phyloP scores from a whole-genome alignment of 441 rosid genomes.

The Adansonia madagascariensis region DNA sequence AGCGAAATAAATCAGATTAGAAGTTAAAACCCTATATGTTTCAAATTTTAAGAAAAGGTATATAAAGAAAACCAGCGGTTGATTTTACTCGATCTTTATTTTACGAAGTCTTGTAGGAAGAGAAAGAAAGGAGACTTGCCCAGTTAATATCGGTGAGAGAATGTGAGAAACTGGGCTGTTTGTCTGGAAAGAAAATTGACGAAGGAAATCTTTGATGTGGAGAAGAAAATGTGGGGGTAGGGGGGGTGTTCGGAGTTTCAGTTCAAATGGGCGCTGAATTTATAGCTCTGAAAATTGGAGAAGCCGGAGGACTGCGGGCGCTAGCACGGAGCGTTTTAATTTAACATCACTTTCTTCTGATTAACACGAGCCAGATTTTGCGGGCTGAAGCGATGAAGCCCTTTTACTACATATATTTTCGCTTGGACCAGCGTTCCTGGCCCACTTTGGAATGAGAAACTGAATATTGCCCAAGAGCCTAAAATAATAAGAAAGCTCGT shows the following conservation, averaged over 20 bases:
- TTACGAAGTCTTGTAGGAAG: neutral
- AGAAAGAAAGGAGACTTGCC: conserved; percentile 10
- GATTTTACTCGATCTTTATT: neutral
- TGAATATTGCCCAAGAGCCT: no score
- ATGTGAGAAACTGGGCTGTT: conserved; percentile 5
- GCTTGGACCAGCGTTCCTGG: no score
- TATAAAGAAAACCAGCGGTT: no score
- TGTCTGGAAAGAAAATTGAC: conserved; percentile 3
- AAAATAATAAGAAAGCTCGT: no score
- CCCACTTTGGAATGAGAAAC: no score
- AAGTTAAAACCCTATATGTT: neutral
- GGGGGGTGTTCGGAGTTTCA: neutral
- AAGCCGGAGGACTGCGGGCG: neutral
- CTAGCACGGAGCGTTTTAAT: neutral
- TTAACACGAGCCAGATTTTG: neutral
- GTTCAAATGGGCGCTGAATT: conserved; percentile 4
- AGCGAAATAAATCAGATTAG: neutral
- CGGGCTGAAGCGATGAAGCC: neutral
- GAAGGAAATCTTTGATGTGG: neutral
- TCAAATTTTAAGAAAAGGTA: neutral
- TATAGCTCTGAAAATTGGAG: neutral
- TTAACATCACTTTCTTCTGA: neutral
- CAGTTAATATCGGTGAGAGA: conserved; percentile 1
- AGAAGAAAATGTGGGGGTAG: conserved; percentile 13
- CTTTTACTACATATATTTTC: neutral